These are phyloP conservation scores for Rhizoclosmatium sp. DNA, from an alignment of 192 early-diverging fungal genomes.

Conservation along the genomic window DNA sequence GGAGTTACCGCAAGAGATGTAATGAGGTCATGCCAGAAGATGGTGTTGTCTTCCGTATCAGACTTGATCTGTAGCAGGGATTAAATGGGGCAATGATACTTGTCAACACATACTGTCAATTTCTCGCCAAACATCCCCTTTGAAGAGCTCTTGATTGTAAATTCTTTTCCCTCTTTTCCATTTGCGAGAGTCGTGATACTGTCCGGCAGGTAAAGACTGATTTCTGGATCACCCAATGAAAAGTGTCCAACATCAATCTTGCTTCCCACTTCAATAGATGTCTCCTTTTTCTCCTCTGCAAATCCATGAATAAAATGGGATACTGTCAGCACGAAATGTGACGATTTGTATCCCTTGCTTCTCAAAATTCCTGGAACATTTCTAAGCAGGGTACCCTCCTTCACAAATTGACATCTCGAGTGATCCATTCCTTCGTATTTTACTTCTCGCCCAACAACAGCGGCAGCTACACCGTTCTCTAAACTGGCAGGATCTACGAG, in stretches of 20 bases:
- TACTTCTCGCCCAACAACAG: conserved; percentile 22
- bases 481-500: conserved; percentile 29
- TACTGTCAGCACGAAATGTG: conserved; percentile 49
- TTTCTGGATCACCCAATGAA: conserved; percentile 42
- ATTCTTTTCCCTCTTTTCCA: conserved; percentile 60
- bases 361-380: conserved; percentile 42
- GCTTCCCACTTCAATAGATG: conserved; percentile 41
- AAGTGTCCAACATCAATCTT: conserved; percentile 26
- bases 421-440: conserved; percentile 45
- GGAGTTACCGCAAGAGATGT: conserved; percentile 31
- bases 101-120: conserved; percentile 43
- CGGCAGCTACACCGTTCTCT: conserved; percentile 17
- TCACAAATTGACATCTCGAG: conserved; percentile 44
- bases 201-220: conserved; percentile 54
- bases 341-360: conserved; percentile 46
- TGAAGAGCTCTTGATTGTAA: conserved; percentile 45
- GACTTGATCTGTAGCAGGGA: conserved; percentile 28
- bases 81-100: not conserved
- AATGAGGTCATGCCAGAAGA: conserved; percentile 42
- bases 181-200: conserved; percentile 49
- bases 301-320: conserved; percentile 56
- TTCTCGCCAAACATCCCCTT: conserved; percentile 54
- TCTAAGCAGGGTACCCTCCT: conserved; percentile 34
- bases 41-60: conserved; percentile 26
- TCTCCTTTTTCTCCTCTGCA: conserved; percentile 40